Conservation (phyloP, 768 basidiomycete genomes). For the Holtermannia corniformis region DNA sequence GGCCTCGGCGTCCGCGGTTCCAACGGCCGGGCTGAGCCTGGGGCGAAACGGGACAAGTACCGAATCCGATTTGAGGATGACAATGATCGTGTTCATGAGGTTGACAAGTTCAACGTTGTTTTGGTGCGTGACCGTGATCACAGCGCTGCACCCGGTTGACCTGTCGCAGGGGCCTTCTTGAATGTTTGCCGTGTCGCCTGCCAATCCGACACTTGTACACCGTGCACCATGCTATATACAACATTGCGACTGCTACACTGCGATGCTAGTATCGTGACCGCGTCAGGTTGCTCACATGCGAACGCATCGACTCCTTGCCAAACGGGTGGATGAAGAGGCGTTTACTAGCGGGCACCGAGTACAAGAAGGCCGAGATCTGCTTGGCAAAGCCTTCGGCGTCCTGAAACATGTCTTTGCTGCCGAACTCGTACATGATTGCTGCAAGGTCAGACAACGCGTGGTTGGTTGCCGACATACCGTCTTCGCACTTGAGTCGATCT, state of each 20-base stretch:
- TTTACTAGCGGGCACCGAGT: conserved; percentile 20
- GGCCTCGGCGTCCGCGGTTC: conserved; percentile 14
- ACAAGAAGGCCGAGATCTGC: conserved; percentile 20
- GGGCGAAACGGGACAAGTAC: conserved; percentile 24
- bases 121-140: conserved; percentile 26
- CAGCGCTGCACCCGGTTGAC: neutral
- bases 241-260: too few species aligned
- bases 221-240: too few species aligned
- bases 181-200: too few species aligned
- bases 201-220: too few species aligned
- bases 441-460: neutral
- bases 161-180: neutral
- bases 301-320: conserved; percentile 13
- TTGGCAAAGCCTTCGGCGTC: conserved; percentile 27
- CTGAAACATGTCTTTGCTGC: conserved; percentile 38
- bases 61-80: conserved; percentile 37
- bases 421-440: conserved; percentile 35
- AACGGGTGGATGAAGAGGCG: conserved; percentile 27
- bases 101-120: conserved; percentile 26
- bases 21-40: conserved; percentile 5
- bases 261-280: neutral
- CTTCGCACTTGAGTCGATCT: conserved; percentile 76
- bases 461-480: conserved; percentile 52
- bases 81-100: conserved; percentile 20
- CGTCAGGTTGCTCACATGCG: neutral